phyloP scores from a whole-genome alignment of 371 early-diverging fungal species.

The Syncephalastrum racemosum region DNA sequence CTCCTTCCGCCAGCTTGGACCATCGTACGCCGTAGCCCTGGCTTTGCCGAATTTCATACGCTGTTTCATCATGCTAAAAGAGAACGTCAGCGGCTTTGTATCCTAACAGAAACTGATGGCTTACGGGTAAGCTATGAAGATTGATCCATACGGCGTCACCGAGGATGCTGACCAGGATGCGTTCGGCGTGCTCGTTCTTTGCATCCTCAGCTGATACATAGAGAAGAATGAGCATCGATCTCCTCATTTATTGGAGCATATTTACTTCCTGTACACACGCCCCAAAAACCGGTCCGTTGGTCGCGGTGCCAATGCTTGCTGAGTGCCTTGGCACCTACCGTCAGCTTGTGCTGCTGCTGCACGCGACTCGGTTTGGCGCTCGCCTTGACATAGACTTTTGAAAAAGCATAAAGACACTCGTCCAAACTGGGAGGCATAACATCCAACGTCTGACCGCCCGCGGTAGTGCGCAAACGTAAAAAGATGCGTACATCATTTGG shows the following conservation, averaged over 20 bases:
- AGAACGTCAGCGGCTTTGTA: not conserved
- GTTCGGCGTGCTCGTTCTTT: conserved; percentile 39
- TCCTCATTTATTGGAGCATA: not conserved
- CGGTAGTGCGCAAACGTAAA: conserved; percentile 23
- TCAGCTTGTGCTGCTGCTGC: conserved; percentile 18
- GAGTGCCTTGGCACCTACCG: conserved; percentile 42
- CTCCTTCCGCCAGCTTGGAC: conserved; percentile 7
- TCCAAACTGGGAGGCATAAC: conserved; percentile 26
- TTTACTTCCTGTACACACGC: conserved; percentile 35
- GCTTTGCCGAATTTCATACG: conserved; percentile 37
- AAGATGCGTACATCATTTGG: conserved; percentile 24
- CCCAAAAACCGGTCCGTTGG: conserved; percentile 34
- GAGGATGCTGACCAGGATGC: conserved; percentile 26
- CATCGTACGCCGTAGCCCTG: conserved; percentile 44
- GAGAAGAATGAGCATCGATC: not conserved
- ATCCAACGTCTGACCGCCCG: conserved; percentile 13
- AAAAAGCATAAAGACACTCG: conserved; percentile 24
- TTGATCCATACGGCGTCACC: conserved; percentile 37
- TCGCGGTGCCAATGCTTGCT: conserved; percentile 50
- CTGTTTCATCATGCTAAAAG: conserved; percentile 28
- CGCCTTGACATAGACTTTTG: conserved; percentile 13
- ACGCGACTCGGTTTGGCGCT: conserved; percentile 12
- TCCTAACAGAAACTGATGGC: not conserved
- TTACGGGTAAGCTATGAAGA: conserved; percentile 39
- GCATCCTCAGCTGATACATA: conserved; percentile 27